Conservation (phyloP, 176 grass and related monocot genomes). For the Rhipidocladum racemiflorum region DNA sequence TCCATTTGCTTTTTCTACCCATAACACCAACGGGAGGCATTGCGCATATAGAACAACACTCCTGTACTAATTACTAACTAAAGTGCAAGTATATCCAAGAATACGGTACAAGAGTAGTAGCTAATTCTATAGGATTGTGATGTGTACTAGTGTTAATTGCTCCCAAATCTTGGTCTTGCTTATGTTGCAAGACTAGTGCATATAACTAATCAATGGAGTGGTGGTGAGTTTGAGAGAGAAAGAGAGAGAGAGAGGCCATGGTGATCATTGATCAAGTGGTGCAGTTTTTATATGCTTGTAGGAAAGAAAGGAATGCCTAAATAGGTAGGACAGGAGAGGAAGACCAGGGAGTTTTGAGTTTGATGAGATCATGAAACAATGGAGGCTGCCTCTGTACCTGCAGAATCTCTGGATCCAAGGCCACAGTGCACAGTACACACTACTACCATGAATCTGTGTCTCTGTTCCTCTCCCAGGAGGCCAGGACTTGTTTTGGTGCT, state of each 20-base stretch:
- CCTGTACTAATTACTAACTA: background rate
- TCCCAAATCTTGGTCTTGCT: constrained; percentile 59
- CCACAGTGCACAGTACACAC: background rate
- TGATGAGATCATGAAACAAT: constrained; percentile 41
- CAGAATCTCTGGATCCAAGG: constrained; percentile 67
- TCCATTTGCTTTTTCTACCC: constrained; percentile 41
- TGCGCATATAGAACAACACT: constrained; percentile 4
- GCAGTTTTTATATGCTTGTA: constrained; percentile 37
- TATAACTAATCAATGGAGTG: constrained; percentile 22
- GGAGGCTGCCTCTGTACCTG: constrained; percentile 32
- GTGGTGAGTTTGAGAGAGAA: too few species aligned
- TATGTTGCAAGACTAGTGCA: constrained; percentile 41
- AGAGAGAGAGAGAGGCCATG: too few species aligned
- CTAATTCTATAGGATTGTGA: constrained; percentile 5
- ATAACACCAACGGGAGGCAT: constrained; percentile 12
- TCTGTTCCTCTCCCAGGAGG: constrained; percentile 34
- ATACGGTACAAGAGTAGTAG: constrained; percentile 16
- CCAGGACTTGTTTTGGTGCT: constrained; percentile 5
- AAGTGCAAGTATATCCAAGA: constrained; percentile 35
- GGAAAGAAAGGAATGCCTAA: constrained; percentile 19
- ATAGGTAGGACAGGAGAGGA: background rate
- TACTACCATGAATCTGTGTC: background rate
- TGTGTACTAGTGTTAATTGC: constrained; percentile 26
- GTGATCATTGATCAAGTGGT: background rate
- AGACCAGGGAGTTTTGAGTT: background rate